Evolutionary conservation across 1,139 yeast species (phyloP), one percentile per base, ranked within the genome.

Genomic region (Yamadazyma sp.): DNA sequence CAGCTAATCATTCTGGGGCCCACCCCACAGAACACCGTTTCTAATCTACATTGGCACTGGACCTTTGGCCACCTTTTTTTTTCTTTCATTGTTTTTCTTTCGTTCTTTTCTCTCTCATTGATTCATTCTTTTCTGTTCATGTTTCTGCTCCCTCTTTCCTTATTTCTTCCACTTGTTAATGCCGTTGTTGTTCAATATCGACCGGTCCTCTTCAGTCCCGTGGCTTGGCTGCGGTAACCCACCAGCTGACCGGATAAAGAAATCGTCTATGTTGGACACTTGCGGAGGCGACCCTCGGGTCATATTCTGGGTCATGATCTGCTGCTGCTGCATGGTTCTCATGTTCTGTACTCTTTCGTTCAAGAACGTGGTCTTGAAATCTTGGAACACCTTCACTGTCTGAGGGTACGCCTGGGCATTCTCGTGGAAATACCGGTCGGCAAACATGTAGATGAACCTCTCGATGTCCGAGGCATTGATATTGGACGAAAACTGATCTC

Each of bases 291-390:
- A 36, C 28, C 38, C 36, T 46, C 59, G 30, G 17, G 27, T 34
- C 36, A 38, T 35, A 15, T 44, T 16, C 12, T 41, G 39, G 7
- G 20, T 17, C 28, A 34, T 28, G 9, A 31, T 22, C 17, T 36
- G 44, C 34, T 40, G 50, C 16, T 43, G 43, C 10, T 28, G 46
- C 14, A 49, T 56, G 5, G 66, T 53, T 34, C 73, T 53, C 43
- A 62, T 53, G 41, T 61, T 65, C 11, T 65, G 62, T 18, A 72
- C 61, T 45, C 78, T 58, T 51, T 77, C 82, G 44, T 73, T 73
- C 54, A 71, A 67, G 47, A 77, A 77, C 18, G 77, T 65, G 26
- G 60, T 61, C 49, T 76, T 76, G 54, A 77, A 75, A 37, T 69
- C 72, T 39, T 76, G 79, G 48, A 76, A 77, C 3, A 74, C 51